Evolutionary conservation across 2,329 filamentous ascomycete genomes (phyloP), one percentile per base, ranked within the genome.

Genomic region (Trichoderma pleuroti): DNA sequence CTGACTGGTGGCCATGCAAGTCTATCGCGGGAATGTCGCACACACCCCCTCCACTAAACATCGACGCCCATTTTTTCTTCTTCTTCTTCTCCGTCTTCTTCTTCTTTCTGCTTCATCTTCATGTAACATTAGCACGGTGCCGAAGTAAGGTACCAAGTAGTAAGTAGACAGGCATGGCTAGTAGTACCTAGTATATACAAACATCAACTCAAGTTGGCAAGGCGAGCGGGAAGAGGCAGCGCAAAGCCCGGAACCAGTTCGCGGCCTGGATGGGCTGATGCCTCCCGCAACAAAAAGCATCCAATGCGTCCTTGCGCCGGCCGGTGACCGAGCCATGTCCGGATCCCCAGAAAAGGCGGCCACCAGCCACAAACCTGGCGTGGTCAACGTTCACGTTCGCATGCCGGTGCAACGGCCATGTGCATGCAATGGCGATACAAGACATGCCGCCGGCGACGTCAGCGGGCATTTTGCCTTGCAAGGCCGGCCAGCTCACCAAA

Each of bases 1-100:
- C 70, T 70, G 66, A 70, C 52, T 64, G 70, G 56, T 56, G 66
- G 28, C 59, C 66, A 59, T 71, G 64, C 59, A 65, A 64, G 60
- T 34, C 60, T 46, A 70, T 46, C 59, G 57, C 70, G 65, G 65
- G 59, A 64, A 68, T 59, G 65, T 59, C 70, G 49, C 70, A 64
- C 59, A 69, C 70, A 60, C 66, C 57, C 60, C 70, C 65, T 61
- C 60, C 70, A 60, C 52, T 46, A 30, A 30, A 65, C 32, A 54
- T 49, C 63, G 56, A 61, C 21, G 54, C 54, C 56, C 56, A n/a
- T n/a, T 36, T 24, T 14, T n/a, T 68, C 18, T 30, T 32, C 34
- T 32, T 42, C 56, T 32, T n/a, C 59, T 46, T 11, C n/a, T 34
- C 30, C 56, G 28, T 24, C 18, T 26, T 61, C 32, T 30, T 14